Evolutionary conservation across 129 eudicot genomes (phyloP).

Genomic region (Pseudognaphalium luteoalbum): DNA sequence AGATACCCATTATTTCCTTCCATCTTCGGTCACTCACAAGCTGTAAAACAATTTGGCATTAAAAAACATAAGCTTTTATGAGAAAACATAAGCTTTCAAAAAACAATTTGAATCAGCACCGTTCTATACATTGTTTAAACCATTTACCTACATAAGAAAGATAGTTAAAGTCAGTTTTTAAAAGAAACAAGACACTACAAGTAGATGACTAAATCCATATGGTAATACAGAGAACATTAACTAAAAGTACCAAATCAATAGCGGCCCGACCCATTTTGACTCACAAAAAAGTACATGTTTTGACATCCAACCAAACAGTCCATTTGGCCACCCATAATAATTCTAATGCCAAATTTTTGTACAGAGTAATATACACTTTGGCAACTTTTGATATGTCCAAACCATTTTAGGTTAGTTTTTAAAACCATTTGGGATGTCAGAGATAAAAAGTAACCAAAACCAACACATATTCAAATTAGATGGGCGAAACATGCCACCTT

Average conservation of each 20-base stretch:
- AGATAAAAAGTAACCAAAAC: background rate
- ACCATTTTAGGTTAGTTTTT: too few relatives aligned
- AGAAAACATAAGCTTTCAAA: background rate
- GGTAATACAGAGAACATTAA: too few relatives aligned
- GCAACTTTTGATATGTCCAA: background rate
- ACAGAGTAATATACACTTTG: background rate
- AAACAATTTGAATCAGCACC: too few relatives aligned
- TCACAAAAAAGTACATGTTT: background rate
- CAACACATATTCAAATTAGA: background rate
- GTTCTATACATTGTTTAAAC: too few relatives aligned
- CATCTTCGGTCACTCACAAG: conserved; percentile 80
- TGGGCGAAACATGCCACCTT: background rate
- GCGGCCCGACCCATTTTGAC: too few relatives aligned
- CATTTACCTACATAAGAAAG: too few relatives aligned
- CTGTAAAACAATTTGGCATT: conserved; percentile 35
- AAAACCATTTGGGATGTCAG: background rate
- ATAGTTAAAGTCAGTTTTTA: too few relatives aligned
- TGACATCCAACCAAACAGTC: background rate
- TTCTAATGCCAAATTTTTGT: background rate
- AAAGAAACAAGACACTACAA: too few relatives aligned
- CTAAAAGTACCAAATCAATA: too few relatives aligned
- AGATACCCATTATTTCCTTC: conserved; percentile 70
- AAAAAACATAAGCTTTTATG: background rate
- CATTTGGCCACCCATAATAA: too few relatives aligned
- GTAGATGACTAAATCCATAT: too few relatives aligned